phyloP scores from a whole-genome alignment of 1,139 yeast genomes.

The Geotrichum siamense region DNA sequence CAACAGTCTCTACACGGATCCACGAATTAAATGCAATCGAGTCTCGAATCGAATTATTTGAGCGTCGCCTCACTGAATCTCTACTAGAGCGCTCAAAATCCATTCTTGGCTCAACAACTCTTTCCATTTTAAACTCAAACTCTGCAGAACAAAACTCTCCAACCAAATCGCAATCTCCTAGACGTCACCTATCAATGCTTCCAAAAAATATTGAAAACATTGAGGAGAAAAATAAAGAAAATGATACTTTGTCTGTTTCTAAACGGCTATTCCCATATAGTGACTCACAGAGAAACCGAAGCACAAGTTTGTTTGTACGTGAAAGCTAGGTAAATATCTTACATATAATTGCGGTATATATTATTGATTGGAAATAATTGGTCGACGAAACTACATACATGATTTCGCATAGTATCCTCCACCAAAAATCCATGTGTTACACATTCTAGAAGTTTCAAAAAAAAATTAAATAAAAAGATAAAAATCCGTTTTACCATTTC shows the following conservation, averaged over 20 bases:
- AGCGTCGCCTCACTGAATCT: slow-evolving; percentile 26
- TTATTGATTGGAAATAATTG: not conserved
- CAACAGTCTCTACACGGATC: slow-evolving; percentile 25
- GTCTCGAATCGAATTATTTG: slow-evolving; percentile 28
- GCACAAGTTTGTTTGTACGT: slow-evolving; percentile 1
- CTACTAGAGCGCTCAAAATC: slow-evolving; percentile 31
- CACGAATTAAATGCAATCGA: slow-evolving; percentile 29
- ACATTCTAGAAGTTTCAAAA: slow-evolving; percentile 28
- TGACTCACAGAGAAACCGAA: not conserved
- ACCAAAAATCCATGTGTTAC: not conserved
- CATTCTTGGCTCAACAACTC: slow-evolving; percentile 32
- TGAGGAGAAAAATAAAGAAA: not conserved
- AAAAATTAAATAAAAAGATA: slow-evolving; percentile 66
- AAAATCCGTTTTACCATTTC: no score
- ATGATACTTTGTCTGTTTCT: not conserved
- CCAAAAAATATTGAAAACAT: not conserved
- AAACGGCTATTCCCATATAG: not conserved
- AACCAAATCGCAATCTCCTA: not conserved
- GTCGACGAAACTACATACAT: not conserved
- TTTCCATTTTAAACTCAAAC: slow-evolving; percentile 27
- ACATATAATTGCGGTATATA: not conserved
- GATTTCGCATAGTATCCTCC: no score
- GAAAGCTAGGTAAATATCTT: not conserved
- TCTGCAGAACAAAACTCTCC: not conserved
- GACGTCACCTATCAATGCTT: not conserved